Percentiles rank a stretch among this genome's conserved stretches.
These are phyloP conservation scores for Gomphus sp. DNA, from an alignment of 1,284 basidiomycete species.

Conservation along the genomic window DNA sequence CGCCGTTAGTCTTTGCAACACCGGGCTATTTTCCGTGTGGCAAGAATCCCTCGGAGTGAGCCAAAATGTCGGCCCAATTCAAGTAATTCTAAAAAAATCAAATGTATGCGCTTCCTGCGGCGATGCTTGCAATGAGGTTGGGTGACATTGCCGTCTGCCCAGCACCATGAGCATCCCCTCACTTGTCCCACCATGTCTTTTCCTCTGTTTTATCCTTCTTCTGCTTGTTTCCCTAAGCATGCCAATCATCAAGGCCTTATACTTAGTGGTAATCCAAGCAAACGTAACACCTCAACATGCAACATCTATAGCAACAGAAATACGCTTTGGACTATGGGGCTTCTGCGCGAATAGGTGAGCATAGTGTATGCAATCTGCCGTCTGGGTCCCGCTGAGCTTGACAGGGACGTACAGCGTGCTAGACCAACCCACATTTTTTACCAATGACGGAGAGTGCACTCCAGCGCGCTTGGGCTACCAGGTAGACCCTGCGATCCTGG, in stretches of 20 bases:
- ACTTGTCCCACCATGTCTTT: conserved; percentile 34
- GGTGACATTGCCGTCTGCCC: not conserved
- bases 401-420: conserved; percentile 20
- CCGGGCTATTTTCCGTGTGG: no score
- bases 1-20: no score
- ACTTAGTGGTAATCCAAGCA: conserved; percentile 50
- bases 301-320: conserved; percentile 47
- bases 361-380: not conserved
- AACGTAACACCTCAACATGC: conserved; percentile 24
- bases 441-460: conserved; percentile 37
- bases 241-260: conserved; percentile 65
- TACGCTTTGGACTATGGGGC: conserved; percentile 71
- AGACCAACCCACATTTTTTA: conserved; percentile 20
- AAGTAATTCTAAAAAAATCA: no score
- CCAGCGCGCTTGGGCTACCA: conserved; percentile 48
- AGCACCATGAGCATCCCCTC: conserved; percentile 27
- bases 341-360: conserved; percentile 49
- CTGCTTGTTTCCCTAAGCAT: conserved; percentile 66
- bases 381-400: not conserved
- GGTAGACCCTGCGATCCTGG: conserved; percentile 33
- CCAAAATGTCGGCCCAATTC: no score
- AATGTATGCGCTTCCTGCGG: not conserved
- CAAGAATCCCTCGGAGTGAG: no score
- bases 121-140: not conserved
- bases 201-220: conserved; percentile 56